Evolutionary conservation across 441 rosid genomes (phyloP).

Genomic region (Populus trichocarpa): DNA sequence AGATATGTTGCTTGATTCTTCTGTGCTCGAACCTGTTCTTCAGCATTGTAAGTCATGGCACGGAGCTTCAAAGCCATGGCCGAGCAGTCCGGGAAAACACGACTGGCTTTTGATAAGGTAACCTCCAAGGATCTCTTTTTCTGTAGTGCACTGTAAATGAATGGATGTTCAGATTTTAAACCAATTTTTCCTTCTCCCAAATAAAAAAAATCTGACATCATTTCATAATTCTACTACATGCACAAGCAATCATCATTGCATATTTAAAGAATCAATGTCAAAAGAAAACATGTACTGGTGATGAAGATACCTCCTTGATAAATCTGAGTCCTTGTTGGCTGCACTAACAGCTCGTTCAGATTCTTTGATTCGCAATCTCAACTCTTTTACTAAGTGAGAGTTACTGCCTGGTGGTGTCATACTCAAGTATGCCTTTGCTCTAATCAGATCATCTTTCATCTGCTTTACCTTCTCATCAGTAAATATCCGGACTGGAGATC

Average conservation of each 20-base stretch:
- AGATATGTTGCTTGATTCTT: slow-evolving; percentile 64
- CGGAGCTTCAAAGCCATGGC: slow-evolving; percentile 66
- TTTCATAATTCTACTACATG: slow-evolving; percentile 6
- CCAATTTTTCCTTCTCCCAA: slow-evolving; percentile 14
- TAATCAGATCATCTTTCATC: slow-evolving; percentile 76
- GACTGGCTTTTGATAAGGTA: slow-evolving; percentile 58
- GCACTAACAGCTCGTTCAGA: slow-evolving; percentile 62
- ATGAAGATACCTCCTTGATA: slow-evolving; percentile 63
- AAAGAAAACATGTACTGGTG: not conserved
- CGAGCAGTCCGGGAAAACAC: slow-evolving; percentile 57
- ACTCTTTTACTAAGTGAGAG: slow-evolving; percentile 72
- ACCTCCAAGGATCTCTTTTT: slow-evolving; percentile 63
- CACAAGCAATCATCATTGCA: not conserved
- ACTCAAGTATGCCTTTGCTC: slow-evolving; percentile 73
- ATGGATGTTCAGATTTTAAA: slow-evolving; percentile 24
- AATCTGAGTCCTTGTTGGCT: slow-evolving; percentile 60
- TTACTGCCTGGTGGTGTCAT: slow-evolving; percentile 65
- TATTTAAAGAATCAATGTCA: not conserved
- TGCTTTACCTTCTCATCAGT: slow-evolving; percentile 61
- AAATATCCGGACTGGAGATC: slow-evolving; percentile 28
- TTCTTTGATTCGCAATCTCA: slow-evolving; percentile 68
- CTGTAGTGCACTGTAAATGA: slow-evolving; percentile 57
- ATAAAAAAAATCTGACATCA: slow-evolving; percentile 3
- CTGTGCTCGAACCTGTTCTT: slow-evolving; percentile 69
- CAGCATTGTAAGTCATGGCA: slow-evolving; percentile 67